phyloP scores from a whole-genome alignment of 805 yeast species.

The Candida suzukii region DNA sequence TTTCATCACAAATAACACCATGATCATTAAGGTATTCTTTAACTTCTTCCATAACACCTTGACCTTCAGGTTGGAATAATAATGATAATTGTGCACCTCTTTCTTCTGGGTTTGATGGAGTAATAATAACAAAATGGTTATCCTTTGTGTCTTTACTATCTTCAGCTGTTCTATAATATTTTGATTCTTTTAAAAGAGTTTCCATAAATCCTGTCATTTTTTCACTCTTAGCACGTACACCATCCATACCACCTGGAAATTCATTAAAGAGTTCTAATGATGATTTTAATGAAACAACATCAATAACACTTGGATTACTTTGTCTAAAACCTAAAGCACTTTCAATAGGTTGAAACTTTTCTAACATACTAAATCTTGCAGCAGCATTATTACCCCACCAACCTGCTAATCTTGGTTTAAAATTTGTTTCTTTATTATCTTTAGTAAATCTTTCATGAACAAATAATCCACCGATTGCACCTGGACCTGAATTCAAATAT shows the following conservation, averaged over 20 bases:
- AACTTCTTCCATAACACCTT: conserved; percentile 56
- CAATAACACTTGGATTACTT: conserved; percentile 85
- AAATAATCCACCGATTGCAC: conserved; percentile 83
- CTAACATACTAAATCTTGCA: conserved; percentile 74
- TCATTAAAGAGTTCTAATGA: conserved; percentile 54
- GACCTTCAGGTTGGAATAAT: conserved; percentile 37
- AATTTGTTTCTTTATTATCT: conserved; percentile 22
- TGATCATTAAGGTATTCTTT: conserved; percentile 37
- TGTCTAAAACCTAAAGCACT: conserved; percentile 87
- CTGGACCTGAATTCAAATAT: conserved; percentile 89
- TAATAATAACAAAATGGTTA: conserved; percentile 52
- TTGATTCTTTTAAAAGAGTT: conserved; percentile 35
- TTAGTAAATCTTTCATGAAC: conserved; percentile 46
- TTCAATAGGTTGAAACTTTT: conserved; percentile 68
- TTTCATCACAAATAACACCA: conserved; percentile 80
- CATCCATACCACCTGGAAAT: conserved; percentile 56
- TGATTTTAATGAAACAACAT: conserved; percentile 65
- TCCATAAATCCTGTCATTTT: conserved; percentile 53
- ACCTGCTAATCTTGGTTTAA: conserved; percentile 75
- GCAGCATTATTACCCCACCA: conserved; percentile 91
- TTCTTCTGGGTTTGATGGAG: conserved; percentile 52
- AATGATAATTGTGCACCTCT: conserved; percentile 83
- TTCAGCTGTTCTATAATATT: conserved; percentile 32
- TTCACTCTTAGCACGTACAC: conserved; percentile 49
- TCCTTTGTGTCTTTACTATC: conserved; percentile 4